A percentile compares a stretch with the other conserved stretches of the same genome.
These are phyloP conservation scores for Penicillium lagena DNA, from an alignment of 495 filamentous ascomycete species.

Conservation along the genomic window DNA sequence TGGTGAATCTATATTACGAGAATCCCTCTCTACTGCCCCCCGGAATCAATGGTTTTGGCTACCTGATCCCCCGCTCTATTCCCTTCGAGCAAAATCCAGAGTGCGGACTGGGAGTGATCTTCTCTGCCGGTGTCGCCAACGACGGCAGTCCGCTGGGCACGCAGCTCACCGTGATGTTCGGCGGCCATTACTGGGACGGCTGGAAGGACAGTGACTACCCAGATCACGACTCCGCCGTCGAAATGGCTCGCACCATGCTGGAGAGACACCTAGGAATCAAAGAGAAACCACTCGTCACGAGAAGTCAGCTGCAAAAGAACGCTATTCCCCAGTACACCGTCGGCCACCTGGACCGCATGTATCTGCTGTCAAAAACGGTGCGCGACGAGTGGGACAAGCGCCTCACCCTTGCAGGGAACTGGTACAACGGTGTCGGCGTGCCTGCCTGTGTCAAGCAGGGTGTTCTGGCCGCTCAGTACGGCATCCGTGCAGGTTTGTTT, in stretches of 20 bases:
- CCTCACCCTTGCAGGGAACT: slow-evolving; percentile 72
- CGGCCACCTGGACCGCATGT: slow-evolving; percentile 64
- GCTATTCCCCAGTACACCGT: slow-evolving; percentile 89
- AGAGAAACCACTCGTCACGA: slow-evolving; percentile 46
- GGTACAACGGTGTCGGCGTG: slow-evolving; percentile 60
- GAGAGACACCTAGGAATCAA: slow-evolving; percentile 67
- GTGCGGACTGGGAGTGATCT: slow-evolving; percentile 80
- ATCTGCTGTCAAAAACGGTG: slow-evolving; percentile 48
- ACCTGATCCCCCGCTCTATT: slow-evolving; percentile 73
- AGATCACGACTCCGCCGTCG: slow-evolving; percentile 52
- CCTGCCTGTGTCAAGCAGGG: slow-evolving; percentile 56
- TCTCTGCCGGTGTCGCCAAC: slow-evolving; percentile 47
- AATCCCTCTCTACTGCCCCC: slow-evolving; percentile 55
- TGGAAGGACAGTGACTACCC: slow-evolving; percentile 47
- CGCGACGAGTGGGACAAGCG: slow-evolving; percentile 50
- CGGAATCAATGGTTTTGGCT: slow-evolving; percentile 66
- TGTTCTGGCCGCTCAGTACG: slow-evolving; percentile 28
- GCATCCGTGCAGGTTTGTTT: too few relatives aligned
- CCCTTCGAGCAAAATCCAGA: slow-evolving; percentile 72
- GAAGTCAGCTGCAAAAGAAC: slow-evolving; percentile 58
- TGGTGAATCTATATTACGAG: slow-evolving; percentile 82
- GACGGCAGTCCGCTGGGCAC: slow-evolving; percentile 59
- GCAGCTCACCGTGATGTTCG: slow-evolving; percentile 91
- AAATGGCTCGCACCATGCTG: slow-evolving; percentile 63
- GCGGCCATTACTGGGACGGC: slow-evolving; percentile 85